Conservation (phyloP, 495 filamentous ascomycete genomes). For the Penicillium arizonense region DNA sequence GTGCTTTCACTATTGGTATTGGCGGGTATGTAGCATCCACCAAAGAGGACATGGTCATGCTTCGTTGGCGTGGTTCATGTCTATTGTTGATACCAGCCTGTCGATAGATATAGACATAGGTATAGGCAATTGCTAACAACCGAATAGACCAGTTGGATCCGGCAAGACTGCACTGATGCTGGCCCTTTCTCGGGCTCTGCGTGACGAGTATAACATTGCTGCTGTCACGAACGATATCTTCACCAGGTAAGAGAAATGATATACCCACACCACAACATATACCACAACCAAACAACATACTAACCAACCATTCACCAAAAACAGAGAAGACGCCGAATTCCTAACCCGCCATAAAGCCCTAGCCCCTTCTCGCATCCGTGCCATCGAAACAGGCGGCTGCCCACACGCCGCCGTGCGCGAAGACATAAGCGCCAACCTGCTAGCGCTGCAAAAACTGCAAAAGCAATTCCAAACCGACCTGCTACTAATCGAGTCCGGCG, state of each 20-base stretch:
- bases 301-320: constrained; percentile 3
- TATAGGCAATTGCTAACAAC: neutral
- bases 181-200: constrained; percentile 76
- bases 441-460: constrained; percentile 86
- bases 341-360: constrained; percentile 83
- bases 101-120: neutral
- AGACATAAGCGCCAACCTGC: constrained; percentile 91
- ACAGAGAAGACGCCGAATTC: constrained; percentile 94
- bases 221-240: constrained; percentile 99
- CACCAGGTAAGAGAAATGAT: constrained; percentile 53
- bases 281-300: neutral
- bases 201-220: constrained; percentile 77
- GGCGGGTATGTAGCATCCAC: constrained; percentile 70
- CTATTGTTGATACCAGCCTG: too few species aligned
- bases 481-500: constrained; percentile 89
- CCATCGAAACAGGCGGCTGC: constrained; percentile 97
- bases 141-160: constrained; percentile 82
- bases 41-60: neutral
- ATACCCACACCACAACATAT: neutral
- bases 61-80: too few species aligned
- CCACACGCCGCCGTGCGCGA: constrained; percentile 97
- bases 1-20: constrained; percentile 94
- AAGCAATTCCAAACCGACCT: constrained; percentile 67
- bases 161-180: constrained; percentile 98
- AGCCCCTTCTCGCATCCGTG: constrained; percentile 76